phyloP scores from a whole-genome alignment of 345 rosid genomes.

The Reutealis trisperma region DNA sequence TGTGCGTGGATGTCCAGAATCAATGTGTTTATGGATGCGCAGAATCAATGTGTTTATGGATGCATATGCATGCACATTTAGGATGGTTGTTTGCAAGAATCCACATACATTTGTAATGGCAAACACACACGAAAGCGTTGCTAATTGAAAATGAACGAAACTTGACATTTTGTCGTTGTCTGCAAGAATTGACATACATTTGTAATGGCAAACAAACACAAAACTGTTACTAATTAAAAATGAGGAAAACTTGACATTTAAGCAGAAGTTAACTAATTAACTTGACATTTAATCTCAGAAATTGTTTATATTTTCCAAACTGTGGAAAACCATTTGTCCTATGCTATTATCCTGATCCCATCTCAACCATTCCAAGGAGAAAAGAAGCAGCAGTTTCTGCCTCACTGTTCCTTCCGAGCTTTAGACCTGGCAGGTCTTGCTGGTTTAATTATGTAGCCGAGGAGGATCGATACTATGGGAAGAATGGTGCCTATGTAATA shows the following conservation, averaged over 20 bases:
- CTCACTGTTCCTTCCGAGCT: constrained; percentile 60
- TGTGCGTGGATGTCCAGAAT: no score
- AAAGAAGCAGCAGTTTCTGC: constrained; percentile 4
- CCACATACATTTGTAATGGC: not conserved
- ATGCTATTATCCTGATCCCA: constrained; percentile 7
- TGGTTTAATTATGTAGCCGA: constrained; percentile 63
- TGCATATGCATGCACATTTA: no score
- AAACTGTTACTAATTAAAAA: no score
- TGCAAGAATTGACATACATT: no score
- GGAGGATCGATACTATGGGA: constrained; percentile 61
- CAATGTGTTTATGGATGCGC: no score
- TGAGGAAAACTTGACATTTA: not conserved
- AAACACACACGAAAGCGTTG: not conserved
- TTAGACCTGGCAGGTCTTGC: constrained; percentile 63
- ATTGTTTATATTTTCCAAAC: no score
- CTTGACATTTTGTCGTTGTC: no score
- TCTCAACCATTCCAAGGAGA: constrained; percentile 4
- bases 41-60: no score
- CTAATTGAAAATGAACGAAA: not conserved
- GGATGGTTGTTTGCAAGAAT: no score
- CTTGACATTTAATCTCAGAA: no score
- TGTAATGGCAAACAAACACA: no score
- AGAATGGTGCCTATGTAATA: constrained; percentile 75
- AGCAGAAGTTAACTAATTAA: not conserved
- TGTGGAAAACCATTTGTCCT: not conserved